Conservation (phyloP, 768 basidiomycete species). For the Phaeotremella fagi region DNA sequence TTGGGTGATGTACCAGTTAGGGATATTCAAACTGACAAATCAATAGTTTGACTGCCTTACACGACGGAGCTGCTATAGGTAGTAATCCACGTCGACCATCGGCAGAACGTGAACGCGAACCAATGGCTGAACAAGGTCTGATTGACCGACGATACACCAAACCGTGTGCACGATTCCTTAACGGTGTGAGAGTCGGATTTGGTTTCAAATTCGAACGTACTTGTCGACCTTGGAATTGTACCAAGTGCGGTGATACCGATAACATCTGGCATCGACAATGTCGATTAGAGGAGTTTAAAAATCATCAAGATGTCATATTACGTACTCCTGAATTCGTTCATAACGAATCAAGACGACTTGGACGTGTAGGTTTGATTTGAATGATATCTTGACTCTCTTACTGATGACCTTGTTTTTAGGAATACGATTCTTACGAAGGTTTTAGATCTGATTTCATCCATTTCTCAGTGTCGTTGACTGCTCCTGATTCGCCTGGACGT, state of each 20-base stretch:
- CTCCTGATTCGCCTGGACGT: conserved; percentile 52
- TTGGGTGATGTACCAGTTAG: neutral
- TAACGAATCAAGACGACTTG: conserved; percentile 7
- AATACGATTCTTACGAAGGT: conserved; percentile 69
- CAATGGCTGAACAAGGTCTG: conserved; percentile 13
- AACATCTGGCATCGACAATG: conserved; percentile 68
- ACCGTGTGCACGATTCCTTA: conserved; percentile 73
- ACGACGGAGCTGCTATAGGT: conserved; percentile 47
- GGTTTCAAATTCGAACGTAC: conserved; percentile 77
- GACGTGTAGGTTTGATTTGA: conserved; percentile 34
- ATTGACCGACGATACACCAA: conserved; percentile 54
- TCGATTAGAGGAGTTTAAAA: conserved; percentile 70
- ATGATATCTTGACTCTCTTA: neutral
- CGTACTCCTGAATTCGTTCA: conserved; percentile 46
- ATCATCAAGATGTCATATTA: conserved; percentile 71
- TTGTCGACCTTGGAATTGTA: conserved; percentile 64
- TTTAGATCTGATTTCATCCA: conserved; percentile 95
- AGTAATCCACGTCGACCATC: conserved; percentile 1
- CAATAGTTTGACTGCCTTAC: conserved; percentile 32
- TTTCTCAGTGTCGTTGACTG: conserved; percentile 76
- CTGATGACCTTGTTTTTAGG: conserved; percentile 12
- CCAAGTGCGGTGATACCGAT: conserved; percentile 53
- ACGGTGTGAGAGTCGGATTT: conserved; percentile 81
- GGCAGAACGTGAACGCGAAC: conserved; percentile 10
- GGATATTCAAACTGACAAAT: conserved; percentile 1